Conservation (phyloP, 495 filamentous ascomycete genomes). For the Aspergillus panamensis region DNA sequence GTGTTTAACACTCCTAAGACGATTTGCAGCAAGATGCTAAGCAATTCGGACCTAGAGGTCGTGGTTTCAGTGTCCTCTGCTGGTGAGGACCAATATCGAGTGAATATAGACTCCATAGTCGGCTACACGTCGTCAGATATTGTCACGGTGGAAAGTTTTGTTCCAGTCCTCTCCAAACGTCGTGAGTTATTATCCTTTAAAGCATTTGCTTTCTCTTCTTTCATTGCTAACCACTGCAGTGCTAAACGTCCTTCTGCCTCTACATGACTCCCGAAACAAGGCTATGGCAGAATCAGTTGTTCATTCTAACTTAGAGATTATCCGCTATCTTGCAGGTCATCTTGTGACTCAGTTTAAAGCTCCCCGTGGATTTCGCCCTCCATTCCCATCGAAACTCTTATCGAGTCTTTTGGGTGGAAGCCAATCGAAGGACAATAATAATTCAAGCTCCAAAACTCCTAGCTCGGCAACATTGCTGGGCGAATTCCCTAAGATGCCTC, state of each 20-base stretch:
- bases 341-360: conserved; percentile 55
- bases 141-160: conserved; percentile 61
- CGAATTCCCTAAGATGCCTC: conserved; percentile 40
- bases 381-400: conserved; percentile 86
- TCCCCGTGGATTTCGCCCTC: conserved; percentile 58
- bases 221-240: conserved; percentile 38
- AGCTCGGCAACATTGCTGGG: conserved; percentile 36
- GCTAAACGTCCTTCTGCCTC: conserved; percentile 60
- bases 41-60: conserved; percentile 34
- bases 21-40: conserved; percentile 29
- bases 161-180: conserved; percentile 65
- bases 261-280: conserved; percentile 66
- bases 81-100: conserved; percentile 49
- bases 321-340: conserved; percentile 65
- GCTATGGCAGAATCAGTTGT: conserved; percentile 54
- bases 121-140: conserved; percentile 64
- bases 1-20: conserved; percentile 38
- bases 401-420: conserved; percentile 71
- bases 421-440: conserved; percentile 33
- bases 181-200: conserved; percentile 42
- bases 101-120: conserved; percentile 58
- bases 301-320: conserved; percentile 59
- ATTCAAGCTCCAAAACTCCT: conserved; percentile 35
- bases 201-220: background rate
- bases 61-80: conserved; percentile 35